A percentile compares a stretch with the other conserved stretches of the same genome.
Conservation (phyloP, 2,329 filamentous ascomycete genomes). For the Aureobasidium zeae region DNA sequence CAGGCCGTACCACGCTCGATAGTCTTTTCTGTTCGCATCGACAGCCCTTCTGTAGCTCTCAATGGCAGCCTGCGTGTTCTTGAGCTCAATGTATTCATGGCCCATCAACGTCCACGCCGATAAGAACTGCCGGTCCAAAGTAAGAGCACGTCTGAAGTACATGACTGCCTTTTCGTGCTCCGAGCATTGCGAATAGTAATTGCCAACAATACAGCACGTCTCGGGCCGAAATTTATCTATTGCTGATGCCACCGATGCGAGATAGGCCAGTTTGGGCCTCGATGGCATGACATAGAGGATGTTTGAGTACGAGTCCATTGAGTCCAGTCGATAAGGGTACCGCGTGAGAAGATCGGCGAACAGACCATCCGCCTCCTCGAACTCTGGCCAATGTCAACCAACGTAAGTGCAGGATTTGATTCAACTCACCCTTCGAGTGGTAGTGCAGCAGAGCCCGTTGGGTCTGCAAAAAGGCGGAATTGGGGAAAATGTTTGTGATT, state of each 20-base stretch:
- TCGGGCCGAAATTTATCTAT: constrained; percentile 96
- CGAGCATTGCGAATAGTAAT: constrained; percentile 91
- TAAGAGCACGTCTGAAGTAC: constrained; percentile 89
- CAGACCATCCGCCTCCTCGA: constrained; percentile 53
- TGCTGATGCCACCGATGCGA: constrained; percentile 81
- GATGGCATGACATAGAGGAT: constrained; percentile 89
- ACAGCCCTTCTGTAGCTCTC: constrained; percentile 93
- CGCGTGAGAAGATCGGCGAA: constrained; percentile 61
- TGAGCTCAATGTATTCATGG: constrained; percentile 96
- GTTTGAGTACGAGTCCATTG: constrained; percentile 92
- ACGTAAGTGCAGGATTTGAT: not conserved
- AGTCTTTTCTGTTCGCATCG: constrained; percentile 91
- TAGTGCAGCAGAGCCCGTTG: constrained; percentile 83
- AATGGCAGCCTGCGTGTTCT: constrained; percentile 95
- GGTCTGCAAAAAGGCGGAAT: constrained; percentile 79
- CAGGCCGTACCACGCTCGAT: constrained; percentile 94
- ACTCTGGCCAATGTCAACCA: constrained; percentile 36
- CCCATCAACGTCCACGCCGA: constrained; percentile 99
- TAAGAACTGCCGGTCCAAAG: constrained; percentile 79
- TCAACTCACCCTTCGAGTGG: constrained; percentile 56
- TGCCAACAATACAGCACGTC: constrained; percentile 92
- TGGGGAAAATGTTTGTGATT: constrained; percentile 75
- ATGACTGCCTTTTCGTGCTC: constrained; percentile 97
- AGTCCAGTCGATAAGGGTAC: constrained; percentile 66
- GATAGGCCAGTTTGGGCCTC: constrained; percentile 79